Evolutionary conservation across 129 eudicot genomes (phyloP).

Genomic region (Escallonia rubra): DNA sequence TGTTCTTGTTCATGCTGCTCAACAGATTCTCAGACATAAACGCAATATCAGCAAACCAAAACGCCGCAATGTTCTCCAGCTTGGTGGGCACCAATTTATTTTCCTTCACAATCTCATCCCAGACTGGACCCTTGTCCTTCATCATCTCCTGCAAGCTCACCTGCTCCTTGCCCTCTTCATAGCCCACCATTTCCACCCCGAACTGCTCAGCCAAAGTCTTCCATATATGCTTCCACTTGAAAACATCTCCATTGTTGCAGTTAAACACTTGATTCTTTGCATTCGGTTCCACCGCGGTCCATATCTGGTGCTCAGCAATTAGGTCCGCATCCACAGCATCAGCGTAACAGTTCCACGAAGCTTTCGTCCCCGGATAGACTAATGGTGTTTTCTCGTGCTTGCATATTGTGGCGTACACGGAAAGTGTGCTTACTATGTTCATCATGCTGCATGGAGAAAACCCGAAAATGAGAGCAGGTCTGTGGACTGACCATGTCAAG

Average conservation of each 20-base stretch:
- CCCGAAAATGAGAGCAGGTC: not conserved
- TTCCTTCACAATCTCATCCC: constrained; percentile 24
- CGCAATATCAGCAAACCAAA: constrained; percentile 13
- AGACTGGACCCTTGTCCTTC: constrained; percentile 18
- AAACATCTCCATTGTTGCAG: constrained; percentile 10
- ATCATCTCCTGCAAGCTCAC: constrained; percentile 16
- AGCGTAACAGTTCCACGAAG: not conserved
- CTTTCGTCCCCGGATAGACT: not conserved
- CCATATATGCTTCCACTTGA: constrained; percentile 22
- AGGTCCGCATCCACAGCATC: constrained; percentile 5
- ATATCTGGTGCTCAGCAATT: constrained; percentile 9
- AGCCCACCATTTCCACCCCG: constrained; percentile 6
- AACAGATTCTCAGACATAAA: not conserved
- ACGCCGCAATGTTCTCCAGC: constrained; percentile 15
- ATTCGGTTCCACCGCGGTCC: constrained; percentile 8
- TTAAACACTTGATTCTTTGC: constrained; percentile 11
- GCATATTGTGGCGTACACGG: not conserved
- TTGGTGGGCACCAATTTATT: constrained; percentile 7
- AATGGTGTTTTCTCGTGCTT: not conserved
- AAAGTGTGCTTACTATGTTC: not conserved
- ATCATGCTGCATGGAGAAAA: not conserved
- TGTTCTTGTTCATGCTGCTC: constrained; percentile 21
- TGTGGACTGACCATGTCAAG: not conserved
- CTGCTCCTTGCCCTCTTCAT: constrained; percentile 9
- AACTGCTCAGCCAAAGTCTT: constrained; percentile 11